Evolutionary conservation across 345 rosid genomes (phyloP), one percentile per base, ranked within the genome.

Genomic region (Syzygium oleosum): DNA sequence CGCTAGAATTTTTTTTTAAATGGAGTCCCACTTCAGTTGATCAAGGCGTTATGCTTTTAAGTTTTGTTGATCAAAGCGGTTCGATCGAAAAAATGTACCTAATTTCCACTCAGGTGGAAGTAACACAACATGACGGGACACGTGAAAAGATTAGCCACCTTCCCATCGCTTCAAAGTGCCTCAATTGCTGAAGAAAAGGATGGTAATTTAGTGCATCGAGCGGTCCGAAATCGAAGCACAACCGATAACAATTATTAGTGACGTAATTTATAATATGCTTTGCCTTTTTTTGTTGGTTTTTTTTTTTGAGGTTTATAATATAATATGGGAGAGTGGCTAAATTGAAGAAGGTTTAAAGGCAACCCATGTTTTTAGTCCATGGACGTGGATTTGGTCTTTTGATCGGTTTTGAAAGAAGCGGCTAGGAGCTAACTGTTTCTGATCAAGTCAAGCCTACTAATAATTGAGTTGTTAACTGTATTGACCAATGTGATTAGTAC

Each of bases 51-150:
- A 25, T 4, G 7, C 34, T 61, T 61, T n/a, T n/a, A 61, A 3
- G 4, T 61, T 61, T 27, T 61, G 13, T 17, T 6, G 13, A n/a
- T 13, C 73, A 12, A 12, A n/a, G 16, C 19, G 6, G 17, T 61
- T n/a, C 2, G 15, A n/a, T 12, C 0, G 1, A 0, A 0, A 0
- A 0, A n/a, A n/a, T 61, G 4, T n/a, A 61, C 17, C 3, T 8
- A 61, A 61, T 29, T n/a, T 58, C 14, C 63, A 25, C 61, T 23
- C 2, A 10, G 10, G 29, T 12, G 34, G 17, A 59, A 27, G 9
- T 27, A 59, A 27, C 17, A 59, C 6, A 59, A 59, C 17, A 27
- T 3, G 31, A 2, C 0, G 2, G 0, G 2, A 27, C 0, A 2
- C 9, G 12, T 59, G 68, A 12, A 59, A 59, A 59, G 4, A 59